Base-by-base conservation (phyloP, 164 flowering plant genomes). In the Brasenia schreberi region DNA sequence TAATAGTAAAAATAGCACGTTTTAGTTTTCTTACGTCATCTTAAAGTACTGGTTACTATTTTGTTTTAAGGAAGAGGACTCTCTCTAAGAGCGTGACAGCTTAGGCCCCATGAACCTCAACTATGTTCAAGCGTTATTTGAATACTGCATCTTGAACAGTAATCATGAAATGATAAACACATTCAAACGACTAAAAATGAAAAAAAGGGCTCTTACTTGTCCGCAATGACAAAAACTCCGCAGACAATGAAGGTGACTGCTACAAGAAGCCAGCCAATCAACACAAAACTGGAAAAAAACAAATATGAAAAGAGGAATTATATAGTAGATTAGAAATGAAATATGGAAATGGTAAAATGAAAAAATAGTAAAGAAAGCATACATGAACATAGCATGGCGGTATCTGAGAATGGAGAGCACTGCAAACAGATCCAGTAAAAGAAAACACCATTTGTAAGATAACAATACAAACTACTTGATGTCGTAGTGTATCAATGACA, bases 241-340 rank as follows among this genome's bases (percentile, higher is more conserved):
- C 87, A 89, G 63, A 93, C 90, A 69, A 88, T 76, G 75, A 90
- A 86, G 33, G 97, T 87, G 27, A 86, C 67, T 7, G 91, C 88
- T 67, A 90, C 98, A 65, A 93, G 90, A 43, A 93, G 67, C 98
- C 98, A 90, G 67, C 96, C 98, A 69, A 92, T 82, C 18, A 83
- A 53, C 16, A 93, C 75, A 71, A 90, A 88, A 79, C 98, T 93
- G 94, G 76, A 82, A 65, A 52, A 62, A n/a, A 52, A 42, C 18
- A 67, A 62, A 19, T 43, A 3, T 17, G 45, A 10, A 5, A 43
- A 3, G 16, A 56, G 64, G 27, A 23, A 23, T 23, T 23, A 23
- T 23, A 23, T 23, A 64, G 10, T 19, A 64, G 64, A 17, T 56
- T 49, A 42, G 63, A 61, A 63, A 6, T 65, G 53, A 39, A 19